These are phyloP conservation scores for Ampelomyces quisqualis DNA, from an alignment of 2,329 filamentous ascomycete genomes.

Conservation along the genomic window DNA sequence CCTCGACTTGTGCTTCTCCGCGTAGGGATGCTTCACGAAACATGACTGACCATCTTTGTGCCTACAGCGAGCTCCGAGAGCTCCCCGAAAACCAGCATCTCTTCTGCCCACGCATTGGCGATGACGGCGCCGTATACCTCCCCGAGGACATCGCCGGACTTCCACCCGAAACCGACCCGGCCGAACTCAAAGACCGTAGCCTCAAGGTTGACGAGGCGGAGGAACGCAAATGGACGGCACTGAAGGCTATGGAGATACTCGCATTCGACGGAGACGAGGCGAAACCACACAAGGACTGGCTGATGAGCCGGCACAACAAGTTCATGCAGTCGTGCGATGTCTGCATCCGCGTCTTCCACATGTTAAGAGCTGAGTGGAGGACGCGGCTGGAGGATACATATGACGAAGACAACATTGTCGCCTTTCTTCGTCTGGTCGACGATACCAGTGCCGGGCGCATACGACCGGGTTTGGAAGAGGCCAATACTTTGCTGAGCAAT, in stretches of 20 bases:
- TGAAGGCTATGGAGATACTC: constrained; percentile 49
- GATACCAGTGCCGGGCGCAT: constrained; percentile 50
- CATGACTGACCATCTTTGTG: constrained; percentile 25
- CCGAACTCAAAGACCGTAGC: constrained; percentile 31
- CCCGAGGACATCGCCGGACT: constrained; percentile 48
- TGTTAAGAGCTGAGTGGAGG: constrained; percentile 45
- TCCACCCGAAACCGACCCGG: constrained; percentile 31
- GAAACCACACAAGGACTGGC: constrained; percentile 44
- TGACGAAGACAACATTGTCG: constrained; percentile 47
- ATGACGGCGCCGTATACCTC: constrained; percentile 43
- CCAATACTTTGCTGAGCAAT: constrained; percentile 44
- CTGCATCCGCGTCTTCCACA: constrained; percentile 53
- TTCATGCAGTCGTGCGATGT: constrained; percentile 52
- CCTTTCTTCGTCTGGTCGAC: constrained; percentile 50
- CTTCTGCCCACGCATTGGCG: constrained; percentile 50
- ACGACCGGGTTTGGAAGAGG: constrained; percentile 45
- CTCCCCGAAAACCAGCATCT: constrained; percentile 48
- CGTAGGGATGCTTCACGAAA: constrained; percentile 1
- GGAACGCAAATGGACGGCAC: constrained; percentile 43
- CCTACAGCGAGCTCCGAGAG: constrained; percentile 39
- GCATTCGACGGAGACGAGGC: constrained; percentile 53
- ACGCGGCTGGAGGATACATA: constrained; percentile 47
- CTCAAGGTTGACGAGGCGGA: constrained; percentile 43
- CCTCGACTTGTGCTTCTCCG: no score
- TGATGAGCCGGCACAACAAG: constrained; percentile 43